These are phyloP conservation scores for Vigna hirtella DNA, from an alignment of 306 rosid genomes.

Conservation along the genomic window DNA sequence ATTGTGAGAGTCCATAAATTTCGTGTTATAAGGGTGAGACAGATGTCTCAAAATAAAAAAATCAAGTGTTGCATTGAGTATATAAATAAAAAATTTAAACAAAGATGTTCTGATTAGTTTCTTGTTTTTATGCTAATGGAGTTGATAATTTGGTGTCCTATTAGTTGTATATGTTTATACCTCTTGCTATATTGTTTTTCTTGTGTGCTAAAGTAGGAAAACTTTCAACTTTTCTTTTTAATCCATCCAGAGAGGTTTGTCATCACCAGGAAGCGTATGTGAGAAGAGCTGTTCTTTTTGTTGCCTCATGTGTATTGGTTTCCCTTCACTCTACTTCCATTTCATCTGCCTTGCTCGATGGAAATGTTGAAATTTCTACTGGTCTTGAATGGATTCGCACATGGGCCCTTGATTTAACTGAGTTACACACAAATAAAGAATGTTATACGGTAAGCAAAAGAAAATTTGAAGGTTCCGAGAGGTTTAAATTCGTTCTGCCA, in stretches of 20 bases:
- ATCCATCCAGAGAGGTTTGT: slow-evolving; percentile 72
- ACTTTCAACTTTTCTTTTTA: slow-evolving; percentile 26
- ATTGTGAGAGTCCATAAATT: too few species aligned
- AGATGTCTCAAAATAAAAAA: too few species aligned
- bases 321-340: slow-evolving; percentile 80
- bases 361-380: slow-evolving; percentile 66
- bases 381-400: slow-evolving; percentile 98
- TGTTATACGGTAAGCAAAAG: slow-evolving; percentile 77
- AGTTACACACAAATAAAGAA: slow-evolving; percentile 84
- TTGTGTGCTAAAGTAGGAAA: slow-evolving; percentile 33
- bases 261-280: slow-evolving; percentile 93
- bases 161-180: slow-evolving; percentile 32
- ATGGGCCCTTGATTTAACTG: slow-evolving; percentile 76
- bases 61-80: too few species aligned
- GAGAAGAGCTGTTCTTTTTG: slow-evolving; percentile 83
- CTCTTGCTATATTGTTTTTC: slow-evolving; percentile 19
- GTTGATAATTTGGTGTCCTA: slow-evolving; percentile 25
- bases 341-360: slow-evolving; percentile 79
- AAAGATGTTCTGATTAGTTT: too few species aligned
- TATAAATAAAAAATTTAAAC: too few species aligned
- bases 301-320: slow-evolving; percentile 78
- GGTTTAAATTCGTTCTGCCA: slow-evolving; percentile 35
- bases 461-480: slow-evolving; percentile 40
- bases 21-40: too few species aligned
- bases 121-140: not conserved